Evolutionary conservation across 164 flowering plant species (phyloP).

Genomic region (Sedum album): DNA sequence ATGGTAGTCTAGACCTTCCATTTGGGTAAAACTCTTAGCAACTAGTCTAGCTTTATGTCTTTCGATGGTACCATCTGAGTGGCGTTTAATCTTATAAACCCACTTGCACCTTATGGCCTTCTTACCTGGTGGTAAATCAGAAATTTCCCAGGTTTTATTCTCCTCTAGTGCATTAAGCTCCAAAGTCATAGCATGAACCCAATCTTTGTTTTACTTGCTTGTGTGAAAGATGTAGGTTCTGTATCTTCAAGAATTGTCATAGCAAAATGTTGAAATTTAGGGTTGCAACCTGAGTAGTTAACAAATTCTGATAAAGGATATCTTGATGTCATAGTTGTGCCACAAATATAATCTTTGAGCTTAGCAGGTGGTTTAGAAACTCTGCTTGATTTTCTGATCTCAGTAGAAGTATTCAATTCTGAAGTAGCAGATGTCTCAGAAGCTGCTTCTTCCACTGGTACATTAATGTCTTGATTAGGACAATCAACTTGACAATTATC

Average conservation of each 20-base stretch:
- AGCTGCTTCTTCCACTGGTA: no score
- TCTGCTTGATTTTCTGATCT: no score
- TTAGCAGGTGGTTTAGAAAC: no score
- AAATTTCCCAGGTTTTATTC: not conserved
- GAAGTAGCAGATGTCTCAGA: no score
- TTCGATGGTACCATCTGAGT: no score
- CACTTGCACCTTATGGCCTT: not conserved
- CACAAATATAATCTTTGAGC: not conserved
- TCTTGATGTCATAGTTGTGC: not conserved
- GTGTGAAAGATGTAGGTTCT: not conserved
- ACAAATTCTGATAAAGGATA: not conserved
- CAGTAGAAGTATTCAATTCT: no score
- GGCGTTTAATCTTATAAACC: not conserved
- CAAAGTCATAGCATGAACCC: no score
- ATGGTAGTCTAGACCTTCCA: not conserved
- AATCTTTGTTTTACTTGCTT: not conserved
- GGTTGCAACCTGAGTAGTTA: not conserved
- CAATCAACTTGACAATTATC: no score
- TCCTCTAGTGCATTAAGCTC: not conserved
- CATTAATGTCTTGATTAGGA: no score
- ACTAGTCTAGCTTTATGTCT: no score
- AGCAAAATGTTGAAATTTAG: not conserved
- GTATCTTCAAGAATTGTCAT: not conserved
- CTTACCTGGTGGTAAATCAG: not conserved
- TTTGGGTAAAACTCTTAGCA: not conserved